phyloP scores from a whole-genome alignment of 768 basidiomycete genomes.

The Suillus weaverae region DNA sequence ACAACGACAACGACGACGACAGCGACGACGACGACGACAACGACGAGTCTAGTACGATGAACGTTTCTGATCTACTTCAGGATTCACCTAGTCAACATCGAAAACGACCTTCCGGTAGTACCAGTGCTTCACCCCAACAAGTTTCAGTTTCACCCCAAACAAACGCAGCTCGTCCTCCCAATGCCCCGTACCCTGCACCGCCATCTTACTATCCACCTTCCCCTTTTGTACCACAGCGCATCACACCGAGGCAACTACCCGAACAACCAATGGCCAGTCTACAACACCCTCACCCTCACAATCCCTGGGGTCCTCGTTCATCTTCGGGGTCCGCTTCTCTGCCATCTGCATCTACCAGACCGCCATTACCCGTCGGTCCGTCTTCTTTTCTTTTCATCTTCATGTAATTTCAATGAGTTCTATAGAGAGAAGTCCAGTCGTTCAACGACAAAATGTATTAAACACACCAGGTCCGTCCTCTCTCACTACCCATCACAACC shows the following conservation, averaged over 20 bases:
- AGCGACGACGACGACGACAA: not conserved
- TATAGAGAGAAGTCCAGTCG: constrained; percentile 31
- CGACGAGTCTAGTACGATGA: constrained; percentile 41
- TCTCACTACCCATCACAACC: not conserved
- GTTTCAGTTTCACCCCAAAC: constrained; percentile 28
- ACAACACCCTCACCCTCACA: constrained; percentile 30
- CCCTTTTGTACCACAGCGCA: constrained; percentile 27
- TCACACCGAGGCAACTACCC: constrained; percentile 29
- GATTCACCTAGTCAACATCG: constrained; percentile 66
- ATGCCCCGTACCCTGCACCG: constrained; percentile 27
- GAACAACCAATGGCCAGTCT: constrained; percentile 30
- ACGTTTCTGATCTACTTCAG: constrained; percentile 67
- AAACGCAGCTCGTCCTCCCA: constrained; percentile 9
- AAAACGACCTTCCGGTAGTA: constrained; percentile 31
- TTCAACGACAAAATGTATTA: constrained; percentile 26
- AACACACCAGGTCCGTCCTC: constrained; percentile 18
- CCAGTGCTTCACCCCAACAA: constrained; percentile 29
- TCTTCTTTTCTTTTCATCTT: constrained; percentile 10
- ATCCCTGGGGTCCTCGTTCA: constrained; percentile 32
- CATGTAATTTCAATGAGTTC: constrained; percentile 3
- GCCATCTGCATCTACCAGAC: constrained; percentile 22
- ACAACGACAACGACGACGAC: not conserved
- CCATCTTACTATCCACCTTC: constrained; percentile 34
- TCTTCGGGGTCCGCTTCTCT: constrained; percentile 30
- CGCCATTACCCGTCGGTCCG: constrained; percentile 27